Evolutionary conservation across 768 basidiomycete species (phyloP).

Genomic region (Ramaria sp.): DNA sequence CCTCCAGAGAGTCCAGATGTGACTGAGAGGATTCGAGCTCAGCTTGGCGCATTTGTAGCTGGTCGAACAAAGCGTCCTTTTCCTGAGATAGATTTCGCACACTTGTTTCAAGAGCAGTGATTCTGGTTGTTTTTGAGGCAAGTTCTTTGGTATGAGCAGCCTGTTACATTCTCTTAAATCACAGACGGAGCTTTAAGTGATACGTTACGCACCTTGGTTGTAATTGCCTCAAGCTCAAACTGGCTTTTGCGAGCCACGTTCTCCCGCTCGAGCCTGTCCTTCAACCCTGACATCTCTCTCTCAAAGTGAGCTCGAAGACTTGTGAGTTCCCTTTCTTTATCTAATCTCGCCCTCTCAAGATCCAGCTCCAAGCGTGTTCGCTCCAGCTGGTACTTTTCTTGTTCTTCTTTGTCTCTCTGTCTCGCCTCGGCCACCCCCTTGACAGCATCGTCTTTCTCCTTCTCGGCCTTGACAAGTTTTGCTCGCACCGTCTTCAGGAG

Average conservation of each 20-base stretch:
- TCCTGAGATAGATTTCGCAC: constrained; percentile 60
- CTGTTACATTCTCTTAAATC: constrained; percentile 28
- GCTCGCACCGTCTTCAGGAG: constrained; percentile 91
- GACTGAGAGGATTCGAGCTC: constrained; percentile 79
- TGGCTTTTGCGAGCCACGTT: constrained; percentile 51
- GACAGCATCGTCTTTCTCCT: constrained; percentile 74
- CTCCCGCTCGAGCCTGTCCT: constrained; percentile 71
- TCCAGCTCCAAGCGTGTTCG: constrained; percentile 49
- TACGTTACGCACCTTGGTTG: constrained; percentile 48
- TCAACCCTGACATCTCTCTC: constrained; percentile 48
- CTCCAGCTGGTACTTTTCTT: constrained; percentile 34
- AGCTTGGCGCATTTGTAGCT: constrained; percentile 79
- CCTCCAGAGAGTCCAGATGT: constrained; percentile 63
- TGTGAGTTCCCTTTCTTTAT: constrained; percentile 53
- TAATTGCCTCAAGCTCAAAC: constrained; percentile 65
- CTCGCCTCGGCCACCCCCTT: constrained; percentile 43
- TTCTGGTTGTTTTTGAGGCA: constrained; percentile 44
- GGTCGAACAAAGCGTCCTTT: constrained; percentile 76
- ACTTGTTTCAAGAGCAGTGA: constrained; percentile 59
- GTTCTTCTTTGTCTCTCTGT: constrained; percentile 42
- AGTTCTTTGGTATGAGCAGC: constrained; percentile 60
- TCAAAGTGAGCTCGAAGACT: constrained; percentile 60
- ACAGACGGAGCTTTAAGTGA: not conserved
- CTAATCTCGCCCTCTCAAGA: constrained; percentile 45
- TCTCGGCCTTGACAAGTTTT: constrained; percentile 94